Evolutionary conservation across 1,284 basidiomycete species (phyloP).

Genomic region (Apiotrichum gracile): DNA sequence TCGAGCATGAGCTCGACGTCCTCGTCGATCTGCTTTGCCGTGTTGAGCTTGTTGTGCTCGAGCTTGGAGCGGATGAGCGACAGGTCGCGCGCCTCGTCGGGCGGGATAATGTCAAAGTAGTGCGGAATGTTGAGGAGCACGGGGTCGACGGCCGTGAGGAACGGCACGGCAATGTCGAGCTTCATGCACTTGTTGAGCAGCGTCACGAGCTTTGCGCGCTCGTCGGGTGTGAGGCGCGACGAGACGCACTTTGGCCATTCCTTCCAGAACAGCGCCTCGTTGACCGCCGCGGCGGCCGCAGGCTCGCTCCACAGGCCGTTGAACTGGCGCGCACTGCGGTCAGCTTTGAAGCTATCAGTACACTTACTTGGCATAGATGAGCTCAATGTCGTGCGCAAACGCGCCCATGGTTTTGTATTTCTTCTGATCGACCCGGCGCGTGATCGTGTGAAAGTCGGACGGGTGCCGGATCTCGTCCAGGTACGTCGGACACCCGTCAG

Average conservation of each 20-base stretch:
- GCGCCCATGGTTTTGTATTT: slow-evolving; percentile 74
- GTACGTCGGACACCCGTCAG: slow-evolving; percentile 86
- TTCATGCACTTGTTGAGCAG: slow-evolving; percentile 66
- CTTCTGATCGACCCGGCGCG: slow-evolving; percentile 57
- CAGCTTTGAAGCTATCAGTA: neutral
- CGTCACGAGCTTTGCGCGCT: slow-evolving; percentile 72
- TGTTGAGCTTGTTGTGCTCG: slow-evolving; percentile 49
- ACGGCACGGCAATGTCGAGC: slow-evolving; percentile 69
- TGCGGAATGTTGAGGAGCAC: slow-evolving; percentile 34
- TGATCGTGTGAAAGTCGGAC: slow-evolving; percentile 91
- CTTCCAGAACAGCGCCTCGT: slow-evolving; percentile 70
- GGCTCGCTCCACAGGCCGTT: slow-evolving; percentile 64
- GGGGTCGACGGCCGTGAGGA: slow-evolving; percentile 62
- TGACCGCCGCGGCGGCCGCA: slow-evolving; percentile 64
- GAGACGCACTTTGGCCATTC: slow-evolving; percentile 80
- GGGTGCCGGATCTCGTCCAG: slow-evolving; percentile 86
- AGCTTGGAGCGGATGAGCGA: slow-evolving; percentile 74
- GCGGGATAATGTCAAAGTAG: slow-evolving; percentile 47
- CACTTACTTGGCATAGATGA: slow-evolving; percentile 73
- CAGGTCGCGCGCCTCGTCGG: slow-evolving; percentile 77
- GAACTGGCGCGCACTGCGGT: slow-evolving; percentile 63
- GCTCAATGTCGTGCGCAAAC: slow-evolving; percentile 72
- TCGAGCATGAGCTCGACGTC: slow-evolving; percentile 44
- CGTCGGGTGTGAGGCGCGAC: slow-evolving; percentile 66
- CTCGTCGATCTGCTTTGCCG: slow-evolving; percentile 37